Evolutionary conservation across 345 rosid genomes (phyloP), one percentile per base, ranked within the genome.

Genomic region (Lagerstroemia speciosa): DNA sequence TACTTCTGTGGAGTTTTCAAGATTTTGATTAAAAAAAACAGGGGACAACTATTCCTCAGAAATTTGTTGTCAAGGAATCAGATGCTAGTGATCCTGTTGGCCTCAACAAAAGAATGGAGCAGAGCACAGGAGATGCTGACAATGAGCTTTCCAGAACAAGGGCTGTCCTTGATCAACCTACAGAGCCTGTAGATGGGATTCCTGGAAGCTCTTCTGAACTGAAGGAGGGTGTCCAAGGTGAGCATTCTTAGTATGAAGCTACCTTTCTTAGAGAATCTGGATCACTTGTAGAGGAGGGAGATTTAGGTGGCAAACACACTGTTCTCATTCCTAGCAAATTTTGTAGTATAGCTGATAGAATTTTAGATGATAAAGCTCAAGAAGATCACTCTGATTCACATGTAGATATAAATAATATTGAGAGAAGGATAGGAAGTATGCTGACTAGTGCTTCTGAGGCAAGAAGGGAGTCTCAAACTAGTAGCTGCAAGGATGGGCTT

Each of bases 11-110:
- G 46, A 41, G 46, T 41, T 16, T 91, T 68, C 67, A 82, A 81
- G 70, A 81, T 81, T 80, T 68, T 81, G 73, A 80, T 94, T 76
- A 94, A 89, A 79, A 87, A 94, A 89, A 79, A 87, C 91, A 86
- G 81, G 99, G 89, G 68, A 90, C 88, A 69, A 77, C 68, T 20
- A 72, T 77, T 78, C 89, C 79, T 30, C 77, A 62, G 67, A 81
- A 88, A 73, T 38, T 69, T 78, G 75, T 69, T 71, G 69, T 62
- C 71, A 83, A 75, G 78, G 87, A 74, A 58, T 79, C 90, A 68
- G 86, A 81, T 70, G 80, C 84, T 73, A 83, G 81, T 83, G 89
- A 85, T 83, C 82, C 84, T 73, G 84, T 84, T 77, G 84, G 84
- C 72, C 72, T 90, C 38, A 74, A 81, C 74, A 87, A 83, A 73